phyloP scores from a whole-genome alignment of 2,329 filamentous ascomycete genomes.

The Talaromyces verruculosus region DNA sequence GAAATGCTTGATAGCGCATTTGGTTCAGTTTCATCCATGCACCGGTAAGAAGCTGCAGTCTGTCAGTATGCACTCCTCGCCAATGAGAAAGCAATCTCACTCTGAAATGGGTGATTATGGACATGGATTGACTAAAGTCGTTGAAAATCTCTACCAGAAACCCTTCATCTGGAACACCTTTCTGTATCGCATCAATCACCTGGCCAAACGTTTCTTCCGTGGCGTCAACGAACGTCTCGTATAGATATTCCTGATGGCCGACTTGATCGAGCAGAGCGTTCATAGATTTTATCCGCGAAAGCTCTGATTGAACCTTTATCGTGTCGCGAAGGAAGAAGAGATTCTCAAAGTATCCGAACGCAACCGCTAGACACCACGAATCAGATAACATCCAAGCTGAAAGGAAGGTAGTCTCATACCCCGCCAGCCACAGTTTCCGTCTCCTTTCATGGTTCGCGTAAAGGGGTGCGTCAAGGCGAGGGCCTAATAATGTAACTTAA shows the following conservation, averaged over 20 bases:
- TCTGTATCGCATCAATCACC: constrained; percentile 58
- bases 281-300: constrained; percentile 68
- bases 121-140: constrained; percentile 63
- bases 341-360: constrained; percentile 89
- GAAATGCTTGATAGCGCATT: constrained; percentile 69
- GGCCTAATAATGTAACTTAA: constrained; percentile 53
- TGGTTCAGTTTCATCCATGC: constrained; percentile 78
- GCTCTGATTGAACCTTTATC: constrained; percentile 67
- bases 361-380: constrained; percentile 64
- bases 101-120: constrained; percentile 80
- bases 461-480: constrained; percentile 81
- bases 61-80: constrained; percentile 18
- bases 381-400: constrained; percentile 20
- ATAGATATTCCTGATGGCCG: constrained; percentile 67
- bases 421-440: constrained; percentile 97
- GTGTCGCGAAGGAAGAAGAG: constrained; percentile 68
- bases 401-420: constrained; percentile 60
- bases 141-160: constrained; percentile 73
- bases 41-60: constrained; percentile 68
- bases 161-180: constrained; percentile 56
- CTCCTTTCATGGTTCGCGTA: constrained; percentile 83
- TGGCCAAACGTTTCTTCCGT: constrained; percentile 67
- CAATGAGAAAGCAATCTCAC: constrained; percentile 41
- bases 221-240: constrained; percentile 80
- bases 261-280: constrained; percentile 68